These are phyloP conservation scores for Neoarthrinium moseri DNA, from an alignment of 2,329 filamentous ascomycete species.

Conservation along the genomic window DNA sequence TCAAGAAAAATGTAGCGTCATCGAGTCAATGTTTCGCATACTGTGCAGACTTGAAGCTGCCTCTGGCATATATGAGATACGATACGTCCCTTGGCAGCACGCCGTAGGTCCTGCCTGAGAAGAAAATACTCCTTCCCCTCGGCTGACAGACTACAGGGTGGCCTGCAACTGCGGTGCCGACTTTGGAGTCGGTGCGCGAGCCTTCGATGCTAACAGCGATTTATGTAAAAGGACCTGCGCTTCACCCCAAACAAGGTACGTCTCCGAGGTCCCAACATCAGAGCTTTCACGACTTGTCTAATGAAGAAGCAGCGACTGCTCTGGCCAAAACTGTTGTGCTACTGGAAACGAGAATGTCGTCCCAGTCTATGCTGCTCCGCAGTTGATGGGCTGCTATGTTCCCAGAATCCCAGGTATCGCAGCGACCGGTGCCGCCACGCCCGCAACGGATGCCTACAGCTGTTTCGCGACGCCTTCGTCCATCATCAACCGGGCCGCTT, in stretches of 20 bases:
- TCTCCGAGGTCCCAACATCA: not conserved
- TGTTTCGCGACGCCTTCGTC: slow-evolving; percentile 19
- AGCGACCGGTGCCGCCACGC: not conserved
- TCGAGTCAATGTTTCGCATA: slow-evolving; percentile 12
- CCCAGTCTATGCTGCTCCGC: slow-evolving; percentile 49
- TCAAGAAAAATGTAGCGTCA: slow-evolving; percentile 4
- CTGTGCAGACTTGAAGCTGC: slow-evolving; percentile 14
- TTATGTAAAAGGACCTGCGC: not conserved
- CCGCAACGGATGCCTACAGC: slow-evolving; percentile 10
- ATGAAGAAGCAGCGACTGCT: slow-evolving; percentile 15
- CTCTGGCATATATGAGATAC: slow-evolving; percentile 11
- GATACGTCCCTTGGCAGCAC: too few relatives aligned
- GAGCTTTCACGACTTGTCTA: slow-evolving; percentile 9
- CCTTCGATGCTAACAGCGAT: not conserved
- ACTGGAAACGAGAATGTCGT: slow-evolving; percentile 26
- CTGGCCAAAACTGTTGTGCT: slow-evolving; percentile 22
- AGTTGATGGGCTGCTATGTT: slow-evolving; percentile 45
- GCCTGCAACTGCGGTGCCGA: slow-evolving; percentile 8
- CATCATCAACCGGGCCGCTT: slow-evolving; percentile 8
- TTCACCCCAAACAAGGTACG: not conserved
- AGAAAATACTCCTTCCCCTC: too few relatives aligned
- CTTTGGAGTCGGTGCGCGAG: slow-evolving; percentile 5
- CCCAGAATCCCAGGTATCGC: slow-evolving; percentile 25
- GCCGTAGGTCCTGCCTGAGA: too few relatives aligned
- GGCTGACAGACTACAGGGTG: slow-evolving; percentile 6